Percentiles rank a stretch among this genome's conserved stretches.
phyloP scores from a whole-genome alignment of 1,284 basidiomycete species.

The Naganishia albida region DNA sequence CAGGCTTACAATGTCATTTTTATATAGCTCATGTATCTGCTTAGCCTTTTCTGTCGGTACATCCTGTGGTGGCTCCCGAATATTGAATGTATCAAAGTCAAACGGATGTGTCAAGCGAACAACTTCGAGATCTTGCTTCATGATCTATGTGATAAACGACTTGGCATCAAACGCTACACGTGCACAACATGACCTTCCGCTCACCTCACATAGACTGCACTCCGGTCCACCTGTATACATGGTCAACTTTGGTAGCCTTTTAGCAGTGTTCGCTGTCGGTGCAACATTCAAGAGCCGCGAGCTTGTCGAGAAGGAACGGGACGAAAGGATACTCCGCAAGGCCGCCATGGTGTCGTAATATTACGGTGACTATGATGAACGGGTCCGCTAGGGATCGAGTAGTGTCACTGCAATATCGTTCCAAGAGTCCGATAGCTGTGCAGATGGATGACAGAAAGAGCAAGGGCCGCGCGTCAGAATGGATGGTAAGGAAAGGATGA shows the following conservation, averaged over 20 bases:
- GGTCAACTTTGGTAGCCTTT: conserved; percentile 39
- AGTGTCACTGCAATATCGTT: neutral
- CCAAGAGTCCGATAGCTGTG: neutral
- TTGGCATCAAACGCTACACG: too few species aligned
- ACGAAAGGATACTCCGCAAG: conserved; percentile 17
- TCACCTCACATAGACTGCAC: conserved; percentile 52
- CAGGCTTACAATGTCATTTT: conserved; percentile 29
- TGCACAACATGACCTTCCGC: conserved; percentile 12
- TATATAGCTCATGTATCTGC: conserved; percentile 26
- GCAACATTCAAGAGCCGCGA: conserved; percentile 2
- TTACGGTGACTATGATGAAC: neutral
- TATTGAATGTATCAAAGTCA: conserved; percentile 48
- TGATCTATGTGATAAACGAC: conserved; percentile 6
- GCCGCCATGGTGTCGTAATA: conserved; percentile 6
- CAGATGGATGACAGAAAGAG: neutral
- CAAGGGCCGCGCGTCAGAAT: neutral
- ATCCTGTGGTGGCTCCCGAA: conserved; percentile 46
- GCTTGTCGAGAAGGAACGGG: conserved; percentile 17
- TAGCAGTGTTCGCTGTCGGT: neutral
- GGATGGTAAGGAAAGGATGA: neutral
- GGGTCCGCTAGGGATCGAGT: too few species aligned
- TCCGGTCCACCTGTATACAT: conserved; percentile 54
- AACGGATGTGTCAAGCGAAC: conserved; percentile 47
- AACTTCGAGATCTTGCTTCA: conserved; percentile 44
- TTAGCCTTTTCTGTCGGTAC: conserved; percentile 21